phyloP scores from a whole-genome alignment of 192 early-diverging fungal genomes.

The Thamnidium elegans region DNA sequence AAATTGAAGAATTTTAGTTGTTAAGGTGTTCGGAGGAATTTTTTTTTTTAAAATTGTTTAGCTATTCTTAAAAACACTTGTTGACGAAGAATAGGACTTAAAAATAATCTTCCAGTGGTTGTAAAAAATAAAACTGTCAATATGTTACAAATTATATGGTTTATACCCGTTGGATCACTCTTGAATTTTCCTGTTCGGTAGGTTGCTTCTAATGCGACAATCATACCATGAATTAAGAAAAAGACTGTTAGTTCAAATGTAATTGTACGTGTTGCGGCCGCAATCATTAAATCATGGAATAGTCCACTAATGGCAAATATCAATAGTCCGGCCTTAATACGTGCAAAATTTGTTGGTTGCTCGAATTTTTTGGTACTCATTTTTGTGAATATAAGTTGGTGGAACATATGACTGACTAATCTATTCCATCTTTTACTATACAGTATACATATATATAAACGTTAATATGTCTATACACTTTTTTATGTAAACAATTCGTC shows the following conservation, averaged over 20 bases:
- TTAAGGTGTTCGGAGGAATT: no score
- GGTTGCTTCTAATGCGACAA: not conserved
- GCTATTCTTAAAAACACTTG: conserved; percentile 7
- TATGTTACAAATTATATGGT: conserved; percentile 1
- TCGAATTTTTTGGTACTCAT: not conserved
- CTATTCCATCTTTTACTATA: conserved; percentile 11
- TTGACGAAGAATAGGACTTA: conserved; percentile 2
- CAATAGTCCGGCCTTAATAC: not conserved
- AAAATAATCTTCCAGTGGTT: conserved; percentile 10
- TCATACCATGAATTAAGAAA: conserved; percentile 2
- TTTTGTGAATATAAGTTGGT: not conserved
- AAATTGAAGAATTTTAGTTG: no score
- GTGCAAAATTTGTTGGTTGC: not conserved
- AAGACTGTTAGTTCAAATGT: conserved; percentile 5
- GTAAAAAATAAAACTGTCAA: conserved; percentile 8
- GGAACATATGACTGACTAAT: not conserved
- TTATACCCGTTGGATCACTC: not conserved
- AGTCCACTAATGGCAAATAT: conserved; percentile 1
- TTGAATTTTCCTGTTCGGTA: not conserved
- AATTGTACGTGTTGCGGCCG: not conserved
- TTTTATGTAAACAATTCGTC: not conserved
- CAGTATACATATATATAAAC: no score
- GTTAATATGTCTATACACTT: no score
- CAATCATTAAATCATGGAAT: conserved; percentile 13
- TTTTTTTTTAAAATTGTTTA: not conserved